Base-by-base conservation (phyloP, 1,284 basidiomycete species). In the Fomes fomentarius region DNA sequence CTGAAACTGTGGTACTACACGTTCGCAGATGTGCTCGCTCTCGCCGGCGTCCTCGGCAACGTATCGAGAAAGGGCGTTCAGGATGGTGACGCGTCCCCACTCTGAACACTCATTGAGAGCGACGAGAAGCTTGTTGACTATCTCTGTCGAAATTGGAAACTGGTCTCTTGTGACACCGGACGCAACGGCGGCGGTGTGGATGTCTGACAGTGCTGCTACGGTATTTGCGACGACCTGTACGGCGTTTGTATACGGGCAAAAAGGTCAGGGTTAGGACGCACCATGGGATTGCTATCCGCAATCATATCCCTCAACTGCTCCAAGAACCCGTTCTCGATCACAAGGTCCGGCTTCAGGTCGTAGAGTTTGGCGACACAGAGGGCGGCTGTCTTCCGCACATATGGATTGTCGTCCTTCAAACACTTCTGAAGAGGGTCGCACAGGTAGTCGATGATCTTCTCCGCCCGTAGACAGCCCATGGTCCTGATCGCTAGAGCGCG, bases 391-490 rank as follows among this genome's bases (percentile, higher is more conserved):
- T 98, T 98, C 65, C 96, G 87, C 33, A 98, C 96, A 71, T 98
- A 99, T 0, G 97, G 96, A 66, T 97, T 97, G 63, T 98, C 95
- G 73, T 98, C 96, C 31, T 85, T 82, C 33, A 99, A 77, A 64
- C 92, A 93, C 65, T 94, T 93, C 65, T 93, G 90, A 9, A 99
- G 77, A 0, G 96, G 96, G 67, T 96, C 93, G 56, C 92, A 94
- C 34, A 99, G 85, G 74, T 98, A 98, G 76, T 97, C 95, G 74
- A 98, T 94, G 71, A 98, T 99, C 85, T 98, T 98, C 73, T 98
- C 96, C 2, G 96, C 96, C 35, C 95, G 90, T 43, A 99, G 76
- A 67, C 94, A 94, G 35, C 94, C 94, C 96, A 99, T 99, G 3
- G 96, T 99, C 24, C 96, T 87, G 69, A 99, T 98, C 26, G 97